phyloP scores from a whole-genome alignment of 345 rosid genomes.

The Melaleuca quinquenervia region DNA sequence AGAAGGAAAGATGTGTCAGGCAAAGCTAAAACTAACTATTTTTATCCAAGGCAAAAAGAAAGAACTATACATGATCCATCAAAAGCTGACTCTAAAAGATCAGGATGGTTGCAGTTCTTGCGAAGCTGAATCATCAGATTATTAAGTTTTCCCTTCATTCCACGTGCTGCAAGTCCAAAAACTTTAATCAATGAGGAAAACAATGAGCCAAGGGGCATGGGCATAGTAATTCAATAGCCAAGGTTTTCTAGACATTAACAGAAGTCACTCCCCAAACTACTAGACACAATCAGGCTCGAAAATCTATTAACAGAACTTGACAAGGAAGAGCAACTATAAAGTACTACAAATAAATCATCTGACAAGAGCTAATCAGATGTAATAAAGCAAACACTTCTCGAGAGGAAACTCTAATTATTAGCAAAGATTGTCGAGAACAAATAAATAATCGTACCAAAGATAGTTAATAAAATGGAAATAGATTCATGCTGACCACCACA shows the following conservation, averaged over 20 bases:
- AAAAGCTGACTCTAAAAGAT: conserved; percentile 60
- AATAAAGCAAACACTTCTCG: not conserved
- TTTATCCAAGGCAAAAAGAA: not conserved
- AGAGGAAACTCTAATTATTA: not conserved
- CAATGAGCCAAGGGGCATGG: not conserved
- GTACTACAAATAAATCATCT: not conserved
- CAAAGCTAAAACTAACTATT: not conserved
- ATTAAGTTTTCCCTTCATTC: conserved; percentile 63
- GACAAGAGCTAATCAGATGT: not conserved
- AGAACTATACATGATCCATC: conserved; percentile 55
- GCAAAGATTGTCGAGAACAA: not conserved
- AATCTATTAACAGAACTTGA: not conserved
- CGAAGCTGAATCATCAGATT: conserved; percentile 75
- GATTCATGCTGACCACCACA: not conserved
- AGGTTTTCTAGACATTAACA: not conserved
- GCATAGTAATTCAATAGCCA: not conserved
- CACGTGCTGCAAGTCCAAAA: conserved; percentile 28
- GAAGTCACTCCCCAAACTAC: not conserved
- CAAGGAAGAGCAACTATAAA: not conserved
- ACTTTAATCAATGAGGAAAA: not conserved
- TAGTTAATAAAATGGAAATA: not conserved
- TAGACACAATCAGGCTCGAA: not conserved
- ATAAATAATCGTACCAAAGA: not conserved
- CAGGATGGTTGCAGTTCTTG: conserved; percentile 98
- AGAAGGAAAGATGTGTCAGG: not conserved